Conservation (phyloP, 768 basidiomycete species). For the Boletus reticuloceps region DNA sequence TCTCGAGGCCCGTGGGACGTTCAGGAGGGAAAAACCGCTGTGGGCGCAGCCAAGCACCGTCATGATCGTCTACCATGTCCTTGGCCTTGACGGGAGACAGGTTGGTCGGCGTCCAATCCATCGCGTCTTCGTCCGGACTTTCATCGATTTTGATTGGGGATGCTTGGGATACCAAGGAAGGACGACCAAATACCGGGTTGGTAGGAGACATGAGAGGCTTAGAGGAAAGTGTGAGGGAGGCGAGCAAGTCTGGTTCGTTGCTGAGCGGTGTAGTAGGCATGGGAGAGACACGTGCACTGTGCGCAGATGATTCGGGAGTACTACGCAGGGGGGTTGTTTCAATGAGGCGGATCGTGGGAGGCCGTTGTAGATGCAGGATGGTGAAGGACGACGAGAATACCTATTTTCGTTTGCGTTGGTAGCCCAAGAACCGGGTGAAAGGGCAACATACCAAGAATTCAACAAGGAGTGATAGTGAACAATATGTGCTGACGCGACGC, state of each 20-base stretch:
- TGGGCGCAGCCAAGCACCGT: slow-evolving; percentile 57
- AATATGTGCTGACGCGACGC: slow-evolving; percentile 42
- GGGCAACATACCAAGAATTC: slow-evolving; percentile 55
- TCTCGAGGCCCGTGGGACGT: slow-evolving; percentile 73
- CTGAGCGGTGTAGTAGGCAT: slow-evolving; percentile 19
- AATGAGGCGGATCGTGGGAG: slow-evolving; percentile 69
- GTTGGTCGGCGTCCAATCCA: slow-evolving; percentile 71
- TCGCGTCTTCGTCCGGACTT: slow-evolving; percentile 39
- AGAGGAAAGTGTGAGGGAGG: slow-evolving; percentile 62
- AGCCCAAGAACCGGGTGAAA: background rate
- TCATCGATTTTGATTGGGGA: slow-evolving; percentile 29
- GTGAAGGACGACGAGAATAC: slow-evolving; percentile 49
- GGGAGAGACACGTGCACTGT: slow-evolving; percentile 25
- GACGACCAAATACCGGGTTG: slow-evolving; percentile 67
- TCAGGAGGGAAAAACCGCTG: slow-evolving; percentile 79
- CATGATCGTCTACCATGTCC: slow-evolving; percentile 29
- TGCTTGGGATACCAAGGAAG: slow-evolving; percentile 48
- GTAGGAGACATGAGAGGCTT: slow-evolving; percentile 49
- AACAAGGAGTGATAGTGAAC: slow-evolving; percentile 40
- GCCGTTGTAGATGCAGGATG: slow-evolving; percentile 61
- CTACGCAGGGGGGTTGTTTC: slow-evolving; percentile 46
- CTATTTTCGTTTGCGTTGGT: slow-evolving; percentile 34
- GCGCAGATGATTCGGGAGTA: slow-evolving; percentile 37
- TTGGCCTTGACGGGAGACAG: slow-evolving; percentile 21
- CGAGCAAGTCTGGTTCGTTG: slow-evolving; percentile 57